Base-by-base conservation (phyloP, 2,329 filamentous ascomycete species). In the Alternaria metachromatica region DNA sequence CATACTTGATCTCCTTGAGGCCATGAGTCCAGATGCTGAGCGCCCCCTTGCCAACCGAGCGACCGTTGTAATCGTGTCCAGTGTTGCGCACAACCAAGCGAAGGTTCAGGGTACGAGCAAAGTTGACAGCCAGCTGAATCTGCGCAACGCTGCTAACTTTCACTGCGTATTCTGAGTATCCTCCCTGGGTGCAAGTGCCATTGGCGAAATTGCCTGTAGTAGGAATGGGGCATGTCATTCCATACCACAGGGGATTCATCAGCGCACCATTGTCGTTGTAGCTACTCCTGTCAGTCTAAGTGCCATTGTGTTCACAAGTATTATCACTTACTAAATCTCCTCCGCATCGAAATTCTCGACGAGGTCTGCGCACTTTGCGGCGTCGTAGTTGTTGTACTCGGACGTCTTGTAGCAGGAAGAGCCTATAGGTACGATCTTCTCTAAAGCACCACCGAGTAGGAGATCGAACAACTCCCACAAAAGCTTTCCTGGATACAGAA, bases 111-210 rank as follows among this genome's bases (percentile, higher is more conserved):
- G 66, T 68, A 2, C 72, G 72, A 4, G 76, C 78, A 15, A 80
- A 70, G 46, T 79, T 79, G 12, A 79, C 69, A 4, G 75, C 72
- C 10, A 78, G 60, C 23, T 79, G 76, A 7, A 78, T 73, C 21
- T 79, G 76, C 1, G 75, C 73, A 15, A 78, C 73, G 6, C 69
- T 78, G 15, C 56, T 55, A 23, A 73, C 67, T 15, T 76, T 75
- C 8, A 79, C 68, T 10, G 72, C 70, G 49, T 75, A 77, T 13
- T 67, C 64, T 2, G 76, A 63, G 53, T 71, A 76, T 5, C 74
- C 76, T 37, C 76, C 76, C 25, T 72, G 73, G 1, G 76, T 76
- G 44, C 76, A 78, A 12, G 68, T 75, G 15, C 70, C 70, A 23
- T 63, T 67, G 43, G 68, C 70, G 53, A 25, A 59, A 30, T 68